A percentile compares a stretch with the other conserved stretches of the same genome.
phyloP scores from a whole-genome alignment of 1,284 basidiomycete species.

The Fomitopsis palustris region DNA sequence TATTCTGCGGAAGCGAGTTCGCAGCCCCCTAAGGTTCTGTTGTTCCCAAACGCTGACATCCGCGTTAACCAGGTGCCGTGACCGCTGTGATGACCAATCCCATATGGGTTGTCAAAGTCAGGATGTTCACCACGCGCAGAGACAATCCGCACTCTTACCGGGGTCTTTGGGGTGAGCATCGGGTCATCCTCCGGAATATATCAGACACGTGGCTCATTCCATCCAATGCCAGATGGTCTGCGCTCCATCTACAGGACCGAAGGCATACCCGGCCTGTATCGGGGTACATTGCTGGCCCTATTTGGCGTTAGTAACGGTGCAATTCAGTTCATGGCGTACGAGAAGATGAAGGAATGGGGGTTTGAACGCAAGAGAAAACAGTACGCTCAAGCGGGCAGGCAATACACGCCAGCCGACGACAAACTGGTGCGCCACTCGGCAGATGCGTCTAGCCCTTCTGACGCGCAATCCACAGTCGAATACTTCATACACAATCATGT shows the following conservation, averaged over 20 bases:
- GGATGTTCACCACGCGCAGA: slow-evolving; percentile 87
- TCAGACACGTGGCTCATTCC: background rate
- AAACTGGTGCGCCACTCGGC: slow-evolving; percentile 65
- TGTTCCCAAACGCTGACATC: slow-evolving; percentile 12
- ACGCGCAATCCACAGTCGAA: slow-evolving; percentile 63
- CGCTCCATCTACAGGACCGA: slow-evolving; percentile 67
- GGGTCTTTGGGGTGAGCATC: slow-evolving; percentile 68
- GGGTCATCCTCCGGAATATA: slow-evolving; percentile 1
- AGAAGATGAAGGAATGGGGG: slow-evolving; percentile 91
- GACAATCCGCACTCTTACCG: slow-evolving; percentile 70
- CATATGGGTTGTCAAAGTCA: slow-evolving; percentile 97
- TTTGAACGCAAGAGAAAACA: slow-evolving; percentile 72
- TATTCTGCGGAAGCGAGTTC: slow-evolving; percentile 95
- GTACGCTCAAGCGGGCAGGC: slow-evolving; percentile 54
- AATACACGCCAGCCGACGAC: slow-evolving; percentile 72
- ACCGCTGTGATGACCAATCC: slow-evolving; percentile 97
- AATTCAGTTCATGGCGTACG: slow-evolving; percentile 95
- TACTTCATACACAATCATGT: slow-evolving; percentile 89
- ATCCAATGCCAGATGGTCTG: slow-evolving; percentile 63
- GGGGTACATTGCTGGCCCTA: slow-evolving; percentile 86
- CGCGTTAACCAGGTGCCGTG: slow-evolving; percentile 63
- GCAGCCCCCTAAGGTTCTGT: slow-evolving; percentile 31
- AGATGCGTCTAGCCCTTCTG: background rate
- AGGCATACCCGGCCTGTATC: slow-evolving; percentile 81
- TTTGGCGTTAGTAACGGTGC: slow-evolving; percentile 96